Percentiles rank a stretch among this genome's conserved stretches.
Conservation (phyloP, 164 flowering plant genomes). For the Paratinospora sagittata region DNA sequence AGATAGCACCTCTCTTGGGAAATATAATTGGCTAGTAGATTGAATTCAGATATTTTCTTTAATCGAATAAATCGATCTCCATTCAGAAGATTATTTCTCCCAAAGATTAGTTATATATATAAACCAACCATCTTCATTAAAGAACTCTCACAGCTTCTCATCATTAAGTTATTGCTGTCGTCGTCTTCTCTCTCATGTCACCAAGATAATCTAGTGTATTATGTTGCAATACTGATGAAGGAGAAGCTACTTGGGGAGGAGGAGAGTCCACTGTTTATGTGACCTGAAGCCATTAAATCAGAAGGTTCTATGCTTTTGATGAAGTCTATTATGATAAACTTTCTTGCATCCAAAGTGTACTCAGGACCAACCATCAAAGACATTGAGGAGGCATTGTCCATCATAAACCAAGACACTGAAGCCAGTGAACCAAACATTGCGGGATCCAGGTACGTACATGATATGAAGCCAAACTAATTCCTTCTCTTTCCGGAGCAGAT, state of each 20-base stretch:
- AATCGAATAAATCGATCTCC: too few species aligned
- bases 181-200: not conserved
- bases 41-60: too few species aligned
- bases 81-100: too few species aligned
- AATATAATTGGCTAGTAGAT: too few species aligned
- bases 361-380: conserved; percentile 55
- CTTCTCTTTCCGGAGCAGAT: not conserved
- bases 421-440: conserved; percentile 7
- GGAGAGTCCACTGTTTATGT: conserved; percentile 42
- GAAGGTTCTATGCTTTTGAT: not conserved
- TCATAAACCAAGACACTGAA: conserved; percentile 14
- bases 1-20: too few species aligned
- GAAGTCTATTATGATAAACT: not conserved
- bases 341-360: conserved; percentile 26
- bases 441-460: conserved; percentile 37
- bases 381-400: conserved; percentile 43
- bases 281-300: conserved; percentile 17
- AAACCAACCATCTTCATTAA: not conserved
- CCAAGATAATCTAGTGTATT: not conserved
- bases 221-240: conserved; percentile 9
- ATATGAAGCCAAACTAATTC: not conserved
- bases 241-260: conserved; percentile 57
- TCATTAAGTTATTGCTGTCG: not conserved
- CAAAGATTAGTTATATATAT: too few species aligned
- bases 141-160: not conserved